phyloP scores from a whole-genome alignment of 2,329 filamentous ascomycete genomes.

The Parastagonospora avenae region DNA sequence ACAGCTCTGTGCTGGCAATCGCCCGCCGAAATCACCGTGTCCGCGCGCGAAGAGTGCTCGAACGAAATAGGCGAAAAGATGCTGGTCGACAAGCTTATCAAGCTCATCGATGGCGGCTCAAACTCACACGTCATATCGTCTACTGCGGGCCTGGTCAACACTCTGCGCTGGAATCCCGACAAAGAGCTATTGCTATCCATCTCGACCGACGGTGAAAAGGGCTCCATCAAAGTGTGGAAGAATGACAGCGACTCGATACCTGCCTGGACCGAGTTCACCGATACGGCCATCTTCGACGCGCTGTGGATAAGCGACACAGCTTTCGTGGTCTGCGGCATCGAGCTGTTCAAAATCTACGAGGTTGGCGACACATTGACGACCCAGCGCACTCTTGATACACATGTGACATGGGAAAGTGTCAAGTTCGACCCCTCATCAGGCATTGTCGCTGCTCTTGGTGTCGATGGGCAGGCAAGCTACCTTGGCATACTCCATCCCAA shows the following conservation, averaged over 20 bases:
- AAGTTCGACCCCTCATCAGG: constrained; percentile 49
- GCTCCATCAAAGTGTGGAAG: constrained; percentile 48
- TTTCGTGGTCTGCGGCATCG: constrained; percentile 52
- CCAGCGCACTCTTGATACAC: constrained; percentile 39
- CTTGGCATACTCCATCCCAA: constrained; percentile 45
- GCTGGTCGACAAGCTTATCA: constrained; percentile 46
- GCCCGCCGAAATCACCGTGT: constrained; percentile 39
- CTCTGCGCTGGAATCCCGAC: constrained; percentile 43
- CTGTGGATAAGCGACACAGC: constrained; percentile 51
- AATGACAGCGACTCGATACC: constrained; percentile 44
- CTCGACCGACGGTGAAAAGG: constrained; percentile 46
- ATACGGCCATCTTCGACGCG: constrained; percentile 50
- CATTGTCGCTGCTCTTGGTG: constrained; percentile 44
- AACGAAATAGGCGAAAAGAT: constrained; percentile 46
- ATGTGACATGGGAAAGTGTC: constrained; percentile 44
- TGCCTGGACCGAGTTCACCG: constrained; percentile 49
- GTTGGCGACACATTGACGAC: constrained; percentile 34
- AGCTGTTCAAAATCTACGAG: constrained; percentile 47
- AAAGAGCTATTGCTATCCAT: constrained; percentile 44
- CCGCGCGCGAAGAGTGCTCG: constrained; percentile 40
- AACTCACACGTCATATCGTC: constrained; percentile 43
- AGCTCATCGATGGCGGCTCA: constrained; percentile 35
- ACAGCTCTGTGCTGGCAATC: constrained; percentile 46
- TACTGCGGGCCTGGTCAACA: constrained; percentile 44
- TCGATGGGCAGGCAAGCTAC: constrained; percentile 30